Evolutionary conservation across 257 asterid genomes (phyloP), one percentile per base, ranked within the genome.

Genomic region (Solanum etuberosum): DNA sequence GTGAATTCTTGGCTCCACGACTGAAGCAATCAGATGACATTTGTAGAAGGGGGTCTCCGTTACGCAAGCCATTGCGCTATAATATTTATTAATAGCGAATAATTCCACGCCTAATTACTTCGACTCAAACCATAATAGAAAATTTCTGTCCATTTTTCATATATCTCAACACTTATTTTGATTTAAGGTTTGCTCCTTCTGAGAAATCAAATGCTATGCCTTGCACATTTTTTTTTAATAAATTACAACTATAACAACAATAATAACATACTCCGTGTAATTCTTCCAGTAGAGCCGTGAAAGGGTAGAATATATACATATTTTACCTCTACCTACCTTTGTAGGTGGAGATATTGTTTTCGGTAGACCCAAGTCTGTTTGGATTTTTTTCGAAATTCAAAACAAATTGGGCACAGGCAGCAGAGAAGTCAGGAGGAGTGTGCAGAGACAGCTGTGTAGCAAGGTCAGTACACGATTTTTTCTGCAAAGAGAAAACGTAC

Each of bases 181-280:
- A 38, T 6, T 23, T 38, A 3, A 54, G 11, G 3, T 68, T 12
- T 68, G 38, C 80, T 34, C 80, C 9, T 34, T 18, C 7, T 18
- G 27, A 34, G 46, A 14, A 29, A 67, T 67, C 74, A 67, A 27
- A 67, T 67, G 23, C 23, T 29, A 67, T 29, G 74, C 74, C 38
- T 67, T 29, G 74, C 9, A 68, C 37, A 68, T 27, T 13, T 29
- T 29, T 0, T 18, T 0, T 0, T 1, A 23, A 61, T 4, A 61
- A 61, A n/a, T 61, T 6, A 68, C 9, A 65, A 59, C 2, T 8
- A 59, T 9, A 42, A 42, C 14, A 46, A 54, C n/a, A 51, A 51
- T 16, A 51, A 5, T 51, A 65, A 65, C 35, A 61, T 10, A n/a
- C 15, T 12, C 70, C 1, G 4, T 11, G 3, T n/a, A 63, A 63